phyloP scores from a whole-genome alignment of 306 rosid species.

The Gynostemma pentaphyllum region DNA sequence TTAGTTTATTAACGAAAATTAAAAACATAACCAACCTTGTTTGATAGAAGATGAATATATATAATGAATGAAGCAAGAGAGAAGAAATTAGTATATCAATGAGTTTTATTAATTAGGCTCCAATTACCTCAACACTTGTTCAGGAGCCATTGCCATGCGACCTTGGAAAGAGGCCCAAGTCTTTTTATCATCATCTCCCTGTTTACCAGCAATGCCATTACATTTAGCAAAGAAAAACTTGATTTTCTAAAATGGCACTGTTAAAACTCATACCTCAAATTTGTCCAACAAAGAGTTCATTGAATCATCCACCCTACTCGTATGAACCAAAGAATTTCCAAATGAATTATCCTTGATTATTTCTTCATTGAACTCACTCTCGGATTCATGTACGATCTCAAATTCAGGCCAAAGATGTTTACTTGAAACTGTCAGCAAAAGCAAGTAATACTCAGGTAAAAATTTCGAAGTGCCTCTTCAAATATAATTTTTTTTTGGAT shows the following conservation, averaged over 20 bases:
- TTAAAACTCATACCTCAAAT: constrained; percentile 34
- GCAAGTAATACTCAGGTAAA: not conserved
- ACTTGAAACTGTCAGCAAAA: constrained; percentile 31
- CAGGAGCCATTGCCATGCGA: constrained; percentile 43
- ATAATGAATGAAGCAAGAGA: not conserved
- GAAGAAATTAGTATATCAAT: not conserved
- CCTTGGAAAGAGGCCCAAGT: constrained; percentile 51
- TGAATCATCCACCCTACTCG: constrained; percentile 28
- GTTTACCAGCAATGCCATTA: constrained; percentile 15
- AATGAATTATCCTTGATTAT: constrained; percentile 21
- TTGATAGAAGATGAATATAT: not conserved
- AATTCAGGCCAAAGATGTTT: constrained; percentile 53
- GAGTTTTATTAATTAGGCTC: too few relatives aligned
- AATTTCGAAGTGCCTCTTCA: not conserved
- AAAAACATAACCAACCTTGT: not conserved
- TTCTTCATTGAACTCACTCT: constrained; percentile 35
- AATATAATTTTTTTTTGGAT: not conserved
- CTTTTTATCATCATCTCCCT: constrained; percentile 42
- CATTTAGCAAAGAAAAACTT: constrained; percentile 3
- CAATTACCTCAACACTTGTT: constrained; percentile 55
- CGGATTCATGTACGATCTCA: constrained; percentile 48
- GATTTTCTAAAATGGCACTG: not conserved
- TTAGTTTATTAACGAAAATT: not conserved
- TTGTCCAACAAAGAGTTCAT: constrained; percentile 28
- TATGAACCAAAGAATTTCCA: constrained; percentile 30